Evolutionary conservation across 1,284 basidiomycete species (phyloP).

Genomic region (Cystobasidiaceae sp.): DNA sequence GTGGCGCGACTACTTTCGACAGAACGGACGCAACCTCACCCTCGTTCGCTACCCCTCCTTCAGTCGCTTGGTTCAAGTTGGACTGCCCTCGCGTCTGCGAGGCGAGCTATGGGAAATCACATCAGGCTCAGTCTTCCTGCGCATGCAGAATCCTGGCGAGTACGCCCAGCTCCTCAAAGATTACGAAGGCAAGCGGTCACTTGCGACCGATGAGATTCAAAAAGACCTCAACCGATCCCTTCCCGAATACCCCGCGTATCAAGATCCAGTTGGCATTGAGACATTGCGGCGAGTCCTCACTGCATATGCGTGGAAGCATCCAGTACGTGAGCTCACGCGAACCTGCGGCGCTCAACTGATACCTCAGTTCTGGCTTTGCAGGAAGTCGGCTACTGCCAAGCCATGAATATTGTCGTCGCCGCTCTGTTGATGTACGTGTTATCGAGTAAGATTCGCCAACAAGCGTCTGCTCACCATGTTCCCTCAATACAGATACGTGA

Average conservation of each 20-base stretch:
- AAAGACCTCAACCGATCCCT: slow-evolving; percentile 87
- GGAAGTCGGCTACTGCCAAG: slow-evolving; percentile 53
- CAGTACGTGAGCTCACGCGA: slow-evolving; percentile 55
- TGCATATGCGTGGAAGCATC: slow-evolving; percentile 96
- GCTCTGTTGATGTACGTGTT: slow-evolving; percentile 74
- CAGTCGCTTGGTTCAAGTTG: slow-evolving; percentile 92
- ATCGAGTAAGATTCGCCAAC: too few species aligned
- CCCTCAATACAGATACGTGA: slow-evolving; percentile 73
- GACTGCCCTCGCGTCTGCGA: slow-evolving; percentile 86
- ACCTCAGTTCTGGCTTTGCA: neutral
- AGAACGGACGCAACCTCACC: slow-evolving; percentile 80
- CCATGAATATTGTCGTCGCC: slow-evolving; percentile 52
- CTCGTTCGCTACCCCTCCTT: slow-evolving; percentile 95
- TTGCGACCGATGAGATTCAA: slow-evolving; percentile 97
- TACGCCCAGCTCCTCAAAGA: slow-evolving; percentile 76
- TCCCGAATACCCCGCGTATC: slow-evolving; percentile 91
- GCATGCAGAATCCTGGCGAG: slow-evolving; percentile 77
- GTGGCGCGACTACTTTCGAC: slow-evolving; percentile 80
- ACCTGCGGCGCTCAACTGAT: too few species aligned
- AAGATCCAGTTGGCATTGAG: slow-evolving; percentile 74
- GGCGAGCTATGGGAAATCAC: slow-evolving; percentile 99
- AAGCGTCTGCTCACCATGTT: slow-evolving; percentile 33
- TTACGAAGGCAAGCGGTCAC: slow-evolving; percentile 72
- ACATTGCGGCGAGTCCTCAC: slow-evolving; percentile 85
- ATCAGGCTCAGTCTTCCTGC: slow-evolving; percentile 81